Conservation (phyloP, 768 basidiomycete genomes). For the Filobasidium floriforme region DNA sequence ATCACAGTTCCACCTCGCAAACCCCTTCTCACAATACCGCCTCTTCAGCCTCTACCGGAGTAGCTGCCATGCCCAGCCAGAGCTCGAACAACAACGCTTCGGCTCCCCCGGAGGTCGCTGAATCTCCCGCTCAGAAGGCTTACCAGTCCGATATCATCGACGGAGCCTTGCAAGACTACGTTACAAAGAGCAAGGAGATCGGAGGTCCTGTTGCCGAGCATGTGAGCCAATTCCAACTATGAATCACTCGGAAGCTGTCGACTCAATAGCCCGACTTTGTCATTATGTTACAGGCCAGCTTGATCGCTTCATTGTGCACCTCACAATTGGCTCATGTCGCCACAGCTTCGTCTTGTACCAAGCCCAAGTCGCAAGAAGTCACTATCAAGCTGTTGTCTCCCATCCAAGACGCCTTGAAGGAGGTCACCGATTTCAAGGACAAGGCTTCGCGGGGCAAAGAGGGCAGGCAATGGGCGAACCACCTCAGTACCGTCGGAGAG, state of each 20-base stretch:
- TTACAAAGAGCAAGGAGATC: slow-evolving; percentile 63
- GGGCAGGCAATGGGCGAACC: slow-evolving; percentile 57
- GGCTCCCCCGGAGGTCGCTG: slow-evolving; percentile 32
- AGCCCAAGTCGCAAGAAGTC: slow-evolving; percentile 59
- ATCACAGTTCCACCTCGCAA: slow-evolving; percentile 28
- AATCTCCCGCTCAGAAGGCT: slow-evolving; percentile 58
- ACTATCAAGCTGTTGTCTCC: slow-evolving; percentile 59
- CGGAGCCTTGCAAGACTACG: slow-evolving; percentile 64
- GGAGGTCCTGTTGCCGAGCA: slow-evolving; percentile 70
- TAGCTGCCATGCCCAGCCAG: slow-evolving; percentile 31
- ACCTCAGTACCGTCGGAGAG: slow-evolving; percentile 73
- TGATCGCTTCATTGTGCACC: slow-evolving; percentile 61
- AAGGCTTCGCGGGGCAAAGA: slow-evolving; percentile 69
- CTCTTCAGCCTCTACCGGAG: slow-evolving; percentile 31
- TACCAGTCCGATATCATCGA: slow-evolving; percentile 69
- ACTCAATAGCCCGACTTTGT: background rate
- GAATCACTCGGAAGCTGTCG: background rate
- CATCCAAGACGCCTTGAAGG: slow-evolving; percentile 63
- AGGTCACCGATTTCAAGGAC: slow-evolving; percentile 73
- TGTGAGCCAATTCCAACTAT: slow-evolving; percentile 50
- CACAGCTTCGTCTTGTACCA: slow-evolving; percentile 64
- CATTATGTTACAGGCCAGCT: slow-evolving; percentile 52
- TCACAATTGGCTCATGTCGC: slow-evolving; percentile 64
- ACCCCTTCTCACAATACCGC: slow-evolving; percentile 23
- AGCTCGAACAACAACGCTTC: slow-evolving; percentile 32